A percentile compares a stretch with the other conserved stretches of the same genome.
Evolutionary conservation across 805 yeast genomes (phyloP).

Genomic region (Teunomyces kruisii): DNA sequence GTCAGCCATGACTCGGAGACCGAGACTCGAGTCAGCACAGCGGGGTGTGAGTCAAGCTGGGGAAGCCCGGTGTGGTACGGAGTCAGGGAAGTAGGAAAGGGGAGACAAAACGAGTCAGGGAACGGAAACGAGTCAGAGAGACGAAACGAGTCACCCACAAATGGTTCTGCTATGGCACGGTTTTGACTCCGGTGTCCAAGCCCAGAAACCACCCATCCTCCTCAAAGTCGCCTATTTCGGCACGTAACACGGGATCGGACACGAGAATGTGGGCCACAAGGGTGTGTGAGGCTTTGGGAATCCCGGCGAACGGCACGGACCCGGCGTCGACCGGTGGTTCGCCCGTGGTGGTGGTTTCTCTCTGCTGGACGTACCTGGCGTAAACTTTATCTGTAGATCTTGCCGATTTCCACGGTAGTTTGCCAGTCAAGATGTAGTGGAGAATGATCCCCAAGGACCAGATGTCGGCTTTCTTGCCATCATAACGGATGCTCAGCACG

Average conservation of each 20-base stretch:
- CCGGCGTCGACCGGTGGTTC: constrained; percentile 12
- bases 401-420: constrained; percentile 53
- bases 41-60: not conserved
- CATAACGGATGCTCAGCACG: constrained; percentile 32
- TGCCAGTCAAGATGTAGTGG: constrained; percentile 25
- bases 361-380: constrained; percentile 6
- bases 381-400: constrained; percentile 12
- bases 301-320: constrained; percentile 4
- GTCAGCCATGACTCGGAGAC: not conserved
- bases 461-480: constrained; percentile 42
- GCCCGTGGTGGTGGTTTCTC: constrained; percentile 7
- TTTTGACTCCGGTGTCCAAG: not conserved
- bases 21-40: not conserved
- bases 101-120: too few relatives aligned
- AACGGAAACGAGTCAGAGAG: too few relatives aligned
- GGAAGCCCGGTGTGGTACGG: too few relatives aligned
- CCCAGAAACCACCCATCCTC: not conserved
- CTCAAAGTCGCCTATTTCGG: not conserved
- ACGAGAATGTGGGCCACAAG: not conserved
- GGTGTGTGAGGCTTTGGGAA: not conserved
- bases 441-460: constrained; percentile 53
- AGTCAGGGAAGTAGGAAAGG: too few relatives aligned
- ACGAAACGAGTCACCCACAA: too few relatives aligned
- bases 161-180: too few relatives aligned
- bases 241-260: not conserved